Percentiles rank a stretch among this genome's conserved stretches.
Conservation (phyloP, 1,284 basidiomycete species). For the Bondarzewia mesenterica region DNA sequence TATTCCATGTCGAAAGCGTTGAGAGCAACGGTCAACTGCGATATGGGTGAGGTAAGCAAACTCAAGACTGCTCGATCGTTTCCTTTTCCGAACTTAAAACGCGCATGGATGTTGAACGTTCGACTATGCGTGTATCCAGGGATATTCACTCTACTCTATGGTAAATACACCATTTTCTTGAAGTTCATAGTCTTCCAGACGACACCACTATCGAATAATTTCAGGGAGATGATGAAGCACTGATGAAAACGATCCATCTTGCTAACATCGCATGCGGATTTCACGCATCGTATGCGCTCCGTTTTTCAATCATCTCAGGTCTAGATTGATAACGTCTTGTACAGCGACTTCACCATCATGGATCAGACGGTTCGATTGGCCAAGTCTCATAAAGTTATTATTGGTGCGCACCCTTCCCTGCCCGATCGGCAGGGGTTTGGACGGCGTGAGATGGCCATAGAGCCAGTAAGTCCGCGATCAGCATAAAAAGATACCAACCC, state of each 20-base stretch:
- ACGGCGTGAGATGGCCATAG: constrained; percentile 51
- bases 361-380: constrained; percentile 48
- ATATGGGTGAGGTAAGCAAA: constrained; percentile 50
- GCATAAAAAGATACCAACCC: too few relatives aligned
- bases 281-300: constrained; percentile 53
- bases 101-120: too few relatives aligned
- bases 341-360: constrained; percentile 56
- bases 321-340: background rate
- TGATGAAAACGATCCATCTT: constrained; percentile 57
- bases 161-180: too few relatives aligned
- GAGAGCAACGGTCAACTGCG: constrained; percentile 48
- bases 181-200: too few relatives aligned
- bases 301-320: too few relatives aligned
- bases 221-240: constrained; percentile 50
- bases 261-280: constrained; percentile 62
- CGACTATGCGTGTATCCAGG: too few relatives aligned
- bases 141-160: constrained; percentile 44
- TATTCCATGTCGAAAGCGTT: too few relatives aligned
- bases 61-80: background rate
- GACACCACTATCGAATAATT: too few relatives aligned
- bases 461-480: constrained; percentile 42
- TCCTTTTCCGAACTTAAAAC: too few relatives aligned
- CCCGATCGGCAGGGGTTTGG: constrained; percentile 61
- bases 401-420: constrained; percentile 57
- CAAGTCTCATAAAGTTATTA: constrained; percentile 38